Evolutionary conservation across 148 eudicot species (phyloP), one percentile per base, ranked within the genome.

Genomic region (Cornus kousa): DNA sequence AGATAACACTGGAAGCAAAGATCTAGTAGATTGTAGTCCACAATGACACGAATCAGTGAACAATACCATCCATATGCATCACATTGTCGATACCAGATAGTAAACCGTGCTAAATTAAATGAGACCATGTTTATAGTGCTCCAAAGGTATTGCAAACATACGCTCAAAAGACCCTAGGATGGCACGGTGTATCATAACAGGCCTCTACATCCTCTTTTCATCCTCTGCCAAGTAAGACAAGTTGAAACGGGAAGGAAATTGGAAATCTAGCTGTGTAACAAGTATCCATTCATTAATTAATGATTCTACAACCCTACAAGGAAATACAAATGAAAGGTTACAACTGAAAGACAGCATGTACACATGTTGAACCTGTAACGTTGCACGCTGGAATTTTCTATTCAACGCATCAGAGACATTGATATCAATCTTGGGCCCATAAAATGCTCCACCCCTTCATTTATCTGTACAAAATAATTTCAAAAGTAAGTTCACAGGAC

Each of bases 361-460:
- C 17, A 72, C 70, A 71, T 74, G 68, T 78, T 50, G 69, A 62
- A 96, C 98, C 99, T 97, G 99, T 75, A 97, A 87, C 8, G 99
- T 97, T 75, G 98, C 99, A 85, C 99, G 94, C 87, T 97, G 98
- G 81, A 97, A 94, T 80, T 97, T 97, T 81, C 98, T 93, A 80
- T 87, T 94, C 82, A 97, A 86, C 72, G 99, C 97, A 83, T 97
- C 99, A 75, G 95, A 92, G 74, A 97, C 99, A 81, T 92, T 92
- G 75, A 97, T 97, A 86, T 97, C 99, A 77, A 97, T 97, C 83
- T 97, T 97, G 43, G 99, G 99, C 70, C 99, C 99, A 77, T 97
- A 97, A 92, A 97, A 97, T 83, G 99, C 98, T 72, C 99, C 99
- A 85, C 94, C 98, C 87, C 98, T 85, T 97, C 98, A 85, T 97